Evolutionary conservation across 2,329 filamentous ascomycete genomes (phyloP), one percentile per base, ranked within the genome.

Genomic region (Lachnum nothofagi): DNA sequence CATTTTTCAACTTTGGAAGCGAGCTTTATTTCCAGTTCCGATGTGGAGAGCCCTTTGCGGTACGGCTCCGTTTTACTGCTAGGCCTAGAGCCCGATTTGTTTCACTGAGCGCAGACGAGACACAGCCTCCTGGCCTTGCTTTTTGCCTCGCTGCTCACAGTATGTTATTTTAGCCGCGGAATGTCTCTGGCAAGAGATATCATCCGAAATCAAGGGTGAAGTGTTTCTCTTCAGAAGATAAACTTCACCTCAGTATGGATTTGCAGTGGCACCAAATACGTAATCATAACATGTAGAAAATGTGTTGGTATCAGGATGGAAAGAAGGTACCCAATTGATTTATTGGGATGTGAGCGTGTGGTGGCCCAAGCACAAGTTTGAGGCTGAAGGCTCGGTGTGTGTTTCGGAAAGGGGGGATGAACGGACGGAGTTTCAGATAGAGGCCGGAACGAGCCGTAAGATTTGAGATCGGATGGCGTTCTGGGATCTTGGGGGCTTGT

Each of bases 1-100:
- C 48, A 51, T 17, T 23, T 23, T 20, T 51, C 48, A 51, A 51
- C 42, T 47, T 25, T 47, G 48, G 48, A 47, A 40, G 44, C 48
- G 48, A 51, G 48, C 46, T 47, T 39, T 46, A 50, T 42, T 46
- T 38, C 33, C 43, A 42, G 45, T 29, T 25, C 42, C 42, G 46
- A 42, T 50, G 34, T 45, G 42, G 48, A 43, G 22, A 45, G 17
- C 29, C 25, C 19, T 47, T 29, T 17, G 24, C 17, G 24, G 16
- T 19, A 37, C 41, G 29, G 16, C 8, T 24, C 31, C 34, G 24
- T 49, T 40, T 44, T 44, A 25, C 40, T 23, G 12, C 16, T 41
- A 31, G 24, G 9, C n/a, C 16, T 25, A 42, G 39, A 41, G 40
- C 16, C 41, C 41, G 22, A 43, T 31, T 43, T 43, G 41, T 43